Base-by-base conservation (phyloP, 1,284 basidiomycete genomes). In the Inonotus obliquus region DNA sequence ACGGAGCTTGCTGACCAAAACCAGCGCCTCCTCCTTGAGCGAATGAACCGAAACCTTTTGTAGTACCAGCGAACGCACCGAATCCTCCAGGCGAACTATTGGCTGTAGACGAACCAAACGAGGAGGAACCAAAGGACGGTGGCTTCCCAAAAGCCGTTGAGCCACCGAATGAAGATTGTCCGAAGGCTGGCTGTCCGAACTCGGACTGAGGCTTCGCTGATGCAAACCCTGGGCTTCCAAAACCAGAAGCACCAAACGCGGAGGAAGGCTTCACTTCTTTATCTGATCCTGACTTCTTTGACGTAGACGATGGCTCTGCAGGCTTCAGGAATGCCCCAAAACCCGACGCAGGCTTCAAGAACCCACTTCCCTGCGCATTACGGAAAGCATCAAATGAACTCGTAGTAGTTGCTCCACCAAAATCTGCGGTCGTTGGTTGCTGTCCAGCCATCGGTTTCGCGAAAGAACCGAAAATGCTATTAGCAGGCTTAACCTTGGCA, bases 311-410 rank as follows among this genome's bases (percentile, higher is more conserved):
- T 4, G 61, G 27, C 27, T 60, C 48, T 9, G 52, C 21, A 60
- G 61, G 35, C 53, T 51, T 32, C 2, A 65, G 65, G 45, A 78
- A 78, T 1, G 74, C 75, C 19, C 76, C 79, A 60, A 79, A 79
- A 1, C 76, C 77, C 7, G 69, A 71, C 0, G 74, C 73, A 9
- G 76, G 77, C 60, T 76, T 77, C 44, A 79, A 67, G 7, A 69
- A 27, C 51, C 58, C 52, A 41, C 57, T 52, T 3, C 65, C 67
- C 9, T 63, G 55, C 6, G 65, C 53, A 25, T 63, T 68, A 48
- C 58, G 41, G 52, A 58, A 60, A 6, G 54, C 53, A 11, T 57
- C 63, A 37, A 65, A 65, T 38, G 57, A 47, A 38, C 23, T 53
- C 21, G 54, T 17, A 17, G 38, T 39, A 47, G 58, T 39, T 35